phyloP scores from a whole-genome alignment of 768 basidiomycete genomes.

The Lactifluus rugatus region DNA sequence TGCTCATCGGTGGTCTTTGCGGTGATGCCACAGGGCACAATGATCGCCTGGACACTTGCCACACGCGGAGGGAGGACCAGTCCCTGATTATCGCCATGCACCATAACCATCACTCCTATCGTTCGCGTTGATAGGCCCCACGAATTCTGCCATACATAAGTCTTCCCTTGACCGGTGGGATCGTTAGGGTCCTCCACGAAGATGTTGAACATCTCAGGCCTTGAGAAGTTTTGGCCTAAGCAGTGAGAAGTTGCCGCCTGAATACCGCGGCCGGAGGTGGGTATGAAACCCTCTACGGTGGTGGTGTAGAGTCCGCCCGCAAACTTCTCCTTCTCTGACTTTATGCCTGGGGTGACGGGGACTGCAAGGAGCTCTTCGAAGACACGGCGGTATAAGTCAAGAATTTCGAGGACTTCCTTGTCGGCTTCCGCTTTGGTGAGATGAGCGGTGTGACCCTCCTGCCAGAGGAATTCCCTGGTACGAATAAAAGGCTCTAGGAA shows the following conservation, averaged over 20 bases:
- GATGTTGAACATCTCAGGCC: conserved; percentile 96
- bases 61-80: conserved; percentile 96
- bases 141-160: conserved; percentile 94
- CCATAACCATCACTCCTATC: conserved; percentile 99
- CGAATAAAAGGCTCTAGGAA: conserved; percentile 88
- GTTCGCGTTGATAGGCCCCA: conserved; percentile 97
- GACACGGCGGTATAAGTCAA: conserved; percentile 90
- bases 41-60: conserved; percentile 80
- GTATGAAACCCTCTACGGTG: conserved; percentile 95
- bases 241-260: conserved; percentile 98
- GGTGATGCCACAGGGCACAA: conserved; percentile 94
- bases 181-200: conserved; percentile 89
- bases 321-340: conserved; percentile 99
- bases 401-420: conserved; percentile 82
- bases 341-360: conserved; percentile 92
- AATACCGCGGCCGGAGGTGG: conserved; percentile 93
- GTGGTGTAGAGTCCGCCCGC: conserved; percentile 98
- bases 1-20: conserved; percentile 66
- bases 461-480: conserved; percentile 99
- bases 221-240: conserved; percentile 97
- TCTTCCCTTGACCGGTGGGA: conserved; percentile 53
- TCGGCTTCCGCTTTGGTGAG: conserved; percentile 86
- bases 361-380: conserved; percentile 97
- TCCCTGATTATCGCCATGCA: conserved; percentile 96
- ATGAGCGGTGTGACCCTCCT: conserved; percentile 97